Evolutionary conservation across 2,329 filamentous ascomycete genomes (phyloP), one percentile per base, ranked within the genome.

Genomic region (Botrytis fragariae): DNA sequence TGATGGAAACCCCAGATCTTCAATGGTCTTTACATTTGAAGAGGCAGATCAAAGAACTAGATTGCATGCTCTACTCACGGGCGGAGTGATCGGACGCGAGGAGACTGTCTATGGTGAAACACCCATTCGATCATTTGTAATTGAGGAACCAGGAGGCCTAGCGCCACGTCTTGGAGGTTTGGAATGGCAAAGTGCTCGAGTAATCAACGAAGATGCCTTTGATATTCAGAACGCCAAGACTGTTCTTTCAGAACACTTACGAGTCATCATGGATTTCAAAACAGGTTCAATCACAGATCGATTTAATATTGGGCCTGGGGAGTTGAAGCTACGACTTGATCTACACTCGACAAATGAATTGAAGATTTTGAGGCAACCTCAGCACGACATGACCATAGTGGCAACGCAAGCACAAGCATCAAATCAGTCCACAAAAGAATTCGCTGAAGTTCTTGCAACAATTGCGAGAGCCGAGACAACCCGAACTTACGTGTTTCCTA

Each of bases 271-370:
- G 45, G 90, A 94, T 73, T 93, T 92, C 76, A 89, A 92, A 74
- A 90, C 91, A 77, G 93, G 94, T 67, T 93, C 91, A 60, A 85
- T 97, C 25, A 93, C 93, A 2, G 95, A 98, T 82, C 89, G 94
- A 54, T 86, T 97, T 79, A 97, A 97, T 77, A 86, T 97, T 78
- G 91, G 87, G 2, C 91, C 91, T 18, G 92, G 92, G n/a, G 92
- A 94, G 82, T 81, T 94, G 77, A 89, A 89, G 77, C 81, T 94
- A 67, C 86, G 89, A 44, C 84, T 94, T 48, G 89, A 92, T 76
- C 87, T 91, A 45, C 75, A 76, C 72, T 87, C 89, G 71, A 86
- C 86, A 35, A 89, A 89, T 68, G 84, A 89, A 22, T 83, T 96
- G 65, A 89, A 89, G 75, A 82, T 95, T 54, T 85, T 92, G 72